Conservation (phyloP, 2,329 filamentous ascomycete species). For the Fusarium longipes region DNA sequence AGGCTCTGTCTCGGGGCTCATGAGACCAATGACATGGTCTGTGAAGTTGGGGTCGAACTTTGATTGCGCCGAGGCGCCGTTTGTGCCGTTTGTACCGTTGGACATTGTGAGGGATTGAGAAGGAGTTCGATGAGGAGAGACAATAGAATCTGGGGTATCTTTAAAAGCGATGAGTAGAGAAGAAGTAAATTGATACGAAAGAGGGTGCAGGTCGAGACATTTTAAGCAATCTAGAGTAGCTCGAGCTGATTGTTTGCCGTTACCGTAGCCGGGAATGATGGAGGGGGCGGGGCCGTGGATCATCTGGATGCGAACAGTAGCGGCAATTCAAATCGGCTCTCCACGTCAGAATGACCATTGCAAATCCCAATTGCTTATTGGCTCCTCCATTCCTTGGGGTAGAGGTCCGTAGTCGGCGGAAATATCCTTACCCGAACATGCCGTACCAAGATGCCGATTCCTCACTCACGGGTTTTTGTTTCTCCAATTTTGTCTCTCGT, state of each 20-base stretch:
- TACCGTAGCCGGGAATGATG: conserved; percentile 29
- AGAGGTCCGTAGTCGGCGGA: conserved; percentile 13
- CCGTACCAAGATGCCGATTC: conserved; percentile 25
- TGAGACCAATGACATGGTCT: conserved; percentile 76
- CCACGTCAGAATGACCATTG: conserved; percentile 31
- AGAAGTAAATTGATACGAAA: background rate
- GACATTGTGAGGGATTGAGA: conserved; percentile 28
- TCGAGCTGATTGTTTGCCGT: conserved; percentile 28
- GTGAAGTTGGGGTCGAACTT: conserved; percentile 83
- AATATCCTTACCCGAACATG: conserved; percentile 36
- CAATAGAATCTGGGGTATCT: conserved; percentile 11
- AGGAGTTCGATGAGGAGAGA: too few species aligned
- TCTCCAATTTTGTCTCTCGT: conserved; percentile 15
- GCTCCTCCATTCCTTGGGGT: conserved; percentile 19
- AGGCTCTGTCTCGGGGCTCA: conserved; percentile 75
- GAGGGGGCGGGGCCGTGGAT: conserved; percentile 39
- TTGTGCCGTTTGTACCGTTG: conserved; percentile 35
- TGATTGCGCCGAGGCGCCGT: conserved; percentile 23
- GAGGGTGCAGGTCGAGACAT: conserved; percentile 7
- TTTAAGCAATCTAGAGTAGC: conserved; percentile 5
- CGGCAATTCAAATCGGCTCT: conserved; percentile 38
- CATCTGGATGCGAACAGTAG: conserved; percentile 20
- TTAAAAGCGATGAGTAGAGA: background rate
- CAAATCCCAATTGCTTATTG: conserved; percentile 18
- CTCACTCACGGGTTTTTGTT: conserved; percentile 29